Evolutionary conservation across 805 yeast species (phyloP), one percentile per base, ranked within the genome.

Genomic region (Cyberlindnera subsufficiens): DNA sequence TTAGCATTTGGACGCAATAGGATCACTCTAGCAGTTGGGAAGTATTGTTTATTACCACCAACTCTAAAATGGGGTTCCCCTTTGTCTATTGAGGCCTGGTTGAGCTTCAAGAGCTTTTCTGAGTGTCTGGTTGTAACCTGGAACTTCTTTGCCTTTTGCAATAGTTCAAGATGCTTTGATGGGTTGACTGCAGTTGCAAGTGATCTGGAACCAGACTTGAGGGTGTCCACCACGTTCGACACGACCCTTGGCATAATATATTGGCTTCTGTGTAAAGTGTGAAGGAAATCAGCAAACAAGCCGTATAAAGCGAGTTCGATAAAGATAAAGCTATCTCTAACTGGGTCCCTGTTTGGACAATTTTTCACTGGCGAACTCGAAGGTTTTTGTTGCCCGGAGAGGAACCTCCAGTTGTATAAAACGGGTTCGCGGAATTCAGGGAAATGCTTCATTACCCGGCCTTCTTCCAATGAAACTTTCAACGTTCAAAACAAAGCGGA

Each of bases 1-100:
- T 86, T 86, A n/a, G 98, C 96, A 57, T 86, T 86, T 35, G 97
- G 96, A 59, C 96, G 77, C 49, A 93, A 67, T 29, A 91, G 69
- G 39, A 86, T 78, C 32, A 91, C 71, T 48, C 91, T 72, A 1
- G 95, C 96, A 48, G 80, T 79, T 29, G 99, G 99, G 63, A 91
- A 86, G 61, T 78, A 90, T 9, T 85, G 70, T 49, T 84, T 71
- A 51, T 75, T 78, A 6, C 78, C 82, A 55, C 99, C 99, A 7
- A 85, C 77, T 33, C 70, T 71, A 75, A 88, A 91, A 69, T 89
- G 96, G 3, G 96, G 82, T 50, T 72, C 71, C 33, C 82, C 88
- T 40, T 65, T 65, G 22, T 73, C 78, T 35, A 83, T 72, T 45
- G 80, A 77, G 30, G 75, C 74, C 39, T 55, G 58, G 35, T 52